Base-by-base conservation (phyloP, 495 filamentous ascomycete species). In the Talaromyces borbonicus region DNA sequence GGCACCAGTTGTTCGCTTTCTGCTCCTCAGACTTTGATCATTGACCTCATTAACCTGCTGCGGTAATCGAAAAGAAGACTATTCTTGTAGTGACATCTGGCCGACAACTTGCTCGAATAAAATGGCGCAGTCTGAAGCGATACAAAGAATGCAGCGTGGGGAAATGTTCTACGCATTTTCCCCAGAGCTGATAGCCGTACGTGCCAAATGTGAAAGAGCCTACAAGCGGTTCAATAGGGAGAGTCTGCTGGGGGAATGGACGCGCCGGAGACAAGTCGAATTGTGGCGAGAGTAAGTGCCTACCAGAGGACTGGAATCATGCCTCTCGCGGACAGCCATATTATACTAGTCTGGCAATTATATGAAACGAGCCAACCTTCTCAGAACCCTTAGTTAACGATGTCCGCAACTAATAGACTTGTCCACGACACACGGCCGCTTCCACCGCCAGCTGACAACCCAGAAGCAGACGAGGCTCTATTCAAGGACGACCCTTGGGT, bases 231-330 rank as follows among this genome's bases (percentile, higher is more conserved):
- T 79, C 65, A 92, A 87, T 59, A 69, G 65, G 19, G 66, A 73
- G 16, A 22, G 35, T 8, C 18, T 38, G 5, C 19, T 20, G 4
- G 72, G 73, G 0, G 75, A 81, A 3, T 64, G 75, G 1, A 53
- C 77, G 0, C 66, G 84, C 24, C 66, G 85, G 39, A 62, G 62
- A 33, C 57, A 76, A 26, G 69, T 83, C 0, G 77, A 84, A 50
- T 60, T 90, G n/a, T 89, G 77, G 77, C 78, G 75, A 60, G 75
- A 85, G 86, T 90, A 65, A 68, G 78, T 66, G 24, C 42, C 18
- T 18, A 52, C 16, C 29, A 19, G 16, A n/a, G n/a, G n/a, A n/a
- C n/a, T n/a, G n/a, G n/a, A n/a, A n/a, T n/a, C n/a, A n/a, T n/a
- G n/a, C n/a, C n/a, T n/a, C n/a, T n/a, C n/a, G n/a, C n/a, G n/a